Evolutionary conservation across 345 rosid genomes (phyloP).

Genomic region (Eucalyptus victrix): DNA sequence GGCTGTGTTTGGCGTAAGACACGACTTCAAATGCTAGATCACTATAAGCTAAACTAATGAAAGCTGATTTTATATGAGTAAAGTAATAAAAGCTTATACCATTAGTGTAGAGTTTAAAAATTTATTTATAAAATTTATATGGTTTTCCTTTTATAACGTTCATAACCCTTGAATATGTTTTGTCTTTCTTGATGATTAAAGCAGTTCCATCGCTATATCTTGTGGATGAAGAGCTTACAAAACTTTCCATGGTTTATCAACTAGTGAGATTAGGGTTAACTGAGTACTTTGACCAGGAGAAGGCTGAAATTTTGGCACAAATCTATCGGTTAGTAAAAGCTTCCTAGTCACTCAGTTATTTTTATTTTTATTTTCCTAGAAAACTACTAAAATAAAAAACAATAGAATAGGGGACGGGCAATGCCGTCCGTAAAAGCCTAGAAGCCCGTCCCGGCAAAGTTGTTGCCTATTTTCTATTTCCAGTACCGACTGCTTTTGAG

Average conservation of each 20-base stretch:
- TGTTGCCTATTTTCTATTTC: neutral
- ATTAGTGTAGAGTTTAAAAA: neutral
- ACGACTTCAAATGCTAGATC: neutral
- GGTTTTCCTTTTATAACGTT: neutral
- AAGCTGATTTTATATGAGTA: neutral
- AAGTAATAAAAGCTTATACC: neutral
- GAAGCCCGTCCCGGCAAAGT: no score
- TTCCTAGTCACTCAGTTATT: neutral
- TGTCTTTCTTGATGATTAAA: neutral
- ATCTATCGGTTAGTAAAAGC: no score
- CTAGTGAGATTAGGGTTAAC: no score
- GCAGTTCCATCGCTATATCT: slow-evolving; percentile 41
- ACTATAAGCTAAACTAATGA: neutral
- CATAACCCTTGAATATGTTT: neutral
- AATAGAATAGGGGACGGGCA: neutral
- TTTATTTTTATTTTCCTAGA: neutral
- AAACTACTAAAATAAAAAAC: neutral
- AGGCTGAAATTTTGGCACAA: no score
- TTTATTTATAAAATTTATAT: neutral
- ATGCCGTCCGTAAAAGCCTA: neutral
- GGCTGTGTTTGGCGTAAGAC: neutral
- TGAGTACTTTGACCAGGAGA: no score
- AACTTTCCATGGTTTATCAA: neutral
- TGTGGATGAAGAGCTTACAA: slow-evolving; percentile 35
- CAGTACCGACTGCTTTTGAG: neutral